phyloP scores from a whole-genome alignment of 805 yeast genomes.

The Sungouiella thailandica region DNA sequence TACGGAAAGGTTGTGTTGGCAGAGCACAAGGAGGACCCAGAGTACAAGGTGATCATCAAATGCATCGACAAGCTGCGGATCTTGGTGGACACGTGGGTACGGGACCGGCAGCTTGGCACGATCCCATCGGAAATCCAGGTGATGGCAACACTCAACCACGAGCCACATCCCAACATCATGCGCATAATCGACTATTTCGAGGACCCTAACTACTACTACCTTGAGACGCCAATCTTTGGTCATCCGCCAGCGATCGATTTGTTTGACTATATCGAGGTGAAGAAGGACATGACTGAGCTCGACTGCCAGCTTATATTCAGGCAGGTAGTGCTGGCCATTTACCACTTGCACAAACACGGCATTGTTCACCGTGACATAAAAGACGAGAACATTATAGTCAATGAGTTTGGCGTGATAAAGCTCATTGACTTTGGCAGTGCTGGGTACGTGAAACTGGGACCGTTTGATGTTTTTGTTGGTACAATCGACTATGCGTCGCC shows the following conservation, averaged over 20 bases:
- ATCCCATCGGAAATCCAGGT: constrained; percentile 96
- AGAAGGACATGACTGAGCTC: constrained; percentile 70
- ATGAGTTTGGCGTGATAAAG: constrained; percentile 72
- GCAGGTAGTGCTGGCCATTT: constrained; percentile 75
- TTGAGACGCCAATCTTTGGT: constrained; percentile 91
- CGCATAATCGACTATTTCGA: constrained; percentile 87
- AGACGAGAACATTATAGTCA: constrained; percentile 90
- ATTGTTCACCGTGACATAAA: constrained; percentile 92
- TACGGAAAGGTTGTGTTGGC: constrained; percentile 91
- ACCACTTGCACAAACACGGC: constrained; percentile 79
- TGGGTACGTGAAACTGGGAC: constrained; percentile 84
- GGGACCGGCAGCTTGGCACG: constrained; percentile 87
- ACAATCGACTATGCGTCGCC: constrained; percentile 98
- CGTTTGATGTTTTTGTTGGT: constrained; percentile 96
- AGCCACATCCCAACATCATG: constrained; percentile 86
- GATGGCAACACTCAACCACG: constrained; percentile 70
- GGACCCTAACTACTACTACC: constrained; percentile 81
- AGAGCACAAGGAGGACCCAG: constrained; percentile 56
- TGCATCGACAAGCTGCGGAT: constrained; percentile 90
- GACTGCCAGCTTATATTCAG: constrained; percentile 76
- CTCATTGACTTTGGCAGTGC: constrained; percentile 95
- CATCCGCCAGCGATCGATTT: constrained; percentile 86
- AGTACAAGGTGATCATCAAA: constrained; percentile 72
- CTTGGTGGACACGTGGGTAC: constrained; percentile 94
- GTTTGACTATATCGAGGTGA: constrained; percentile 86